These are phyloP conservation scores for Aphanomyces stellatus DNA, from an alignment of 352 stramenopile genomes.

Conservation along the genomic window DNA sequence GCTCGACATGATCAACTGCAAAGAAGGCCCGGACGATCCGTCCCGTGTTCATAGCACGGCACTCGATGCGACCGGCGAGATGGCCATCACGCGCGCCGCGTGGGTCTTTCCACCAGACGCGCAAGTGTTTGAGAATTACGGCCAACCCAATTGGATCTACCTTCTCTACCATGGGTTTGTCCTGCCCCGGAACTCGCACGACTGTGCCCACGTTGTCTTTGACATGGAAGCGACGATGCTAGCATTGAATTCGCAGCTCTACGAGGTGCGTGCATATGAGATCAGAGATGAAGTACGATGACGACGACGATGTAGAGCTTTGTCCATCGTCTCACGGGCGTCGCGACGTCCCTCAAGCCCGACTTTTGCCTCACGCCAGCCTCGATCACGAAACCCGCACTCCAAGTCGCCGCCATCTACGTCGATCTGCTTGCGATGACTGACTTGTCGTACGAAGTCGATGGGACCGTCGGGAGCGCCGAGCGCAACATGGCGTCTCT, in stretches of 20 bases:
- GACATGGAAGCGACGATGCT: conserved; percentile 20
- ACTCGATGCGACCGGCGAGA: conserved; percentile 22
- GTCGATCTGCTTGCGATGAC: not conserved
- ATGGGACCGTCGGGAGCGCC: not conserved
- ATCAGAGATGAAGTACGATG: not conserved
- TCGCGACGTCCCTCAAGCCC: conserved; percentile 30
- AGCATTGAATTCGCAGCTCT: not conserved
- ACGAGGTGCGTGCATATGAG: not conserved
- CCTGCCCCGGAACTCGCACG: conserved; percentile 59
- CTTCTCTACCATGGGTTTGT: conserved; percentile 89
- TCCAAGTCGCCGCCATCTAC: not conserved
- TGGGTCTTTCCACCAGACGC: conserved; percentile 51
- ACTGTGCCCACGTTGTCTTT: conserved; percentile 70
- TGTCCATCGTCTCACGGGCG: conserved; percentile 18
- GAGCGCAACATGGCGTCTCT: not conserved
- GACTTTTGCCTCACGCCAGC: conserved; percentile 31
- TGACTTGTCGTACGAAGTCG: not conserved
- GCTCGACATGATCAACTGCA: conserved; percentile 93
- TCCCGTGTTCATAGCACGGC: conserved; percentile 43
- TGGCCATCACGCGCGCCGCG: conserved; percentile 63
- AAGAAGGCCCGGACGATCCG: conserved; percentile 30
- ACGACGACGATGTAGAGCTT: not conserved
- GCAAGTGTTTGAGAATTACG: conserved; percentile 91
- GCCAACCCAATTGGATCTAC: conserved; percentile 91
- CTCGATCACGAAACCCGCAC: not conserved